Evolutionary conservation across 1,139 yeast genomes (phyloP).

Genomic region (Pichia sp.): DNA sequence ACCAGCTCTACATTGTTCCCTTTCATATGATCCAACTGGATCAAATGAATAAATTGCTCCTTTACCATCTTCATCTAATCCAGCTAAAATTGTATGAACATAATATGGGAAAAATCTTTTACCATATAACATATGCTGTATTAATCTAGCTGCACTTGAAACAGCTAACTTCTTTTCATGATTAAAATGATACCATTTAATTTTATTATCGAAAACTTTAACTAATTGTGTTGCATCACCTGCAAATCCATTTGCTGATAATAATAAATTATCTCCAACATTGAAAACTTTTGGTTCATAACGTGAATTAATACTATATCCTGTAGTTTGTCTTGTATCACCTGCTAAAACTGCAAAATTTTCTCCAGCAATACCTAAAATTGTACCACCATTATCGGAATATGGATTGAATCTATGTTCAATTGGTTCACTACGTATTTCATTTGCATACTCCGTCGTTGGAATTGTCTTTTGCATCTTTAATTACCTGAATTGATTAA

Average conservation of each 20-base stretch:
- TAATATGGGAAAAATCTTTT: constrained; percentile 96
- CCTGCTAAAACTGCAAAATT: constrained; percentile 97
- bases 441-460: constrained; percentile 31
- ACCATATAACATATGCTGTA: constrained; percentile 85
- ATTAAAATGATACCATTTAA: constrained; percentile 92
- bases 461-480: constrained; percentile 22
- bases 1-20: constrained; percentile 96
- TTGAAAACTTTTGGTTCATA: constrained; percentile 86
- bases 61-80: constrained; percentile 87
- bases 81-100: constrained; percentile 91
- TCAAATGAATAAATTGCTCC: constrained; percentile 96
- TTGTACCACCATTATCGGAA: constrained; percentile 96
- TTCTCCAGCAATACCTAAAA: constrained; percentile 94
- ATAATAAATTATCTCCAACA: constrained; percentile 80
- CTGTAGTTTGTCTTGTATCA: constrained; percentile 93
- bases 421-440: constrained; percentile 45
- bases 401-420: constrained; percentile 95
- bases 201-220: constrained; percentile 65
- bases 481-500: too few species aligned
- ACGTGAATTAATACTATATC: constrained; percentile 89
- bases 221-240: constrained; percentile 91
- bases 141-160: constrained; percentile 79
- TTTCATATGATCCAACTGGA: constrained; percentile 96
- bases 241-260: constrained; percentile 94
- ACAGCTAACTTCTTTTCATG: constrained; percentile 61